phyloP scores from a whole-genome alignment of 176 grass and related monocot species.

The Puya raimondii region DNA sequence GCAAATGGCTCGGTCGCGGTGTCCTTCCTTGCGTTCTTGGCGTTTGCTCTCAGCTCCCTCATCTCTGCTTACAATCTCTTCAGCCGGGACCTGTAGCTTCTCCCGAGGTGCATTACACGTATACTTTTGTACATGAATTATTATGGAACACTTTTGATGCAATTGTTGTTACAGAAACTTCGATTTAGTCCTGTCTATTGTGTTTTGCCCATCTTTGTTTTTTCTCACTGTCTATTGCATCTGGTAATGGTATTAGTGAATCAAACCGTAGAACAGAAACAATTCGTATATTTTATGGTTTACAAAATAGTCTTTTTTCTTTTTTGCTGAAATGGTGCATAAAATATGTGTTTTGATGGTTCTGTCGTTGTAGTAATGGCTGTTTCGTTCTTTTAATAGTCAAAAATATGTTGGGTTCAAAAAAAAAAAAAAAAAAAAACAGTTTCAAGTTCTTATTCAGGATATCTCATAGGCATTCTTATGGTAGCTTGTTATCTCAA shows the following conservation, averaged over 20 bases:
- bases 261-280: background rate
- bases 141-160: background rate
- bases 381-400: no score
- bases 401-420: no score
- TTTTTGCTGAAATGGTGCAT: background rate
- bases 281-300: background rate
- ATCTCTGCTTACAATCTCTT: conserved; percentile 92
- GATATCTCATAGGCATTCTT: no score
- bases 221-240: background rate
- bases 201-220: background rate
- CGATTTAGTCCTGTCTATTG: background rate
- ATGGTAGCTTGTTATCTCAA: no score
- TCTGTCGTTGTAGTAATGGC: no score
- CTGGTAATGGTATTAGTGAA: background rate
- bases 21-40: conserved; percentile 76
- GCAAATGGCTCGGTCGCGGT: conserved; percentile 72
- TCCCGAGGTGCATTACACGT: background rate
- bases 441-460: no score
- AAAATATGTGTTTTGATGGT: no score
- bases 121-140: background rate
- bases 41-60: conserved; percentile 66
- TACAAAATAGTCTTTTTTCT: conserved; percentile 3
- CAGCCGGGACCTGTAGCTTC: conserved; percentile 35
- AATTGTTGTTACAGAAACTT: background rate
- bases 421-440: no score